Evolutionary conservation across 2,329 filamentous ascomycete genomes (phyloP).

Genomic region (Peltaster fructicola): DNA sequence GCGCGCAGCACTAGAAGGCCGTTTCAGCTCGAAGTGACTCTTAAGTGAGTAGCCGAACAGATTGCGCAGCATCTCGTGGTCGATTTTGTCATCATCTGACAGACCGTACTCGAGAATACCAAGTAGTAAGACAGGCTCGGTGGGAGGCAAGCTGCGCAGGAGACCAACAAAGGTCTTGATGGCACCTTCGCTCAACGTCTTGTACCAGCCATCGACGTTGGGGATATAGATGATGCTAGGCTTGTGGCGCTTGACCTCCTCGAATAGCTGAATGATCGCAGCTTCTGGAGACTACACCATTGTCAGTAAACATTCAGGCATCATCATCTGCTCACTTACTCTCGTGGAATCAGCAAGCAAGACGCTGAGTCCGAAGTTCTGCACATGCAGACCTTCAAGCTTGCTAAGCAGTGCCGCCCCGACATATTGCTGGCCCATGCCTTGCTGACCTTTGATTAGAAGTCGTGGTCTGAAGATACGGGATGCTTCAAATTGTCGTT

Average conservation of each 20-base stretch:
- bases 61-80: slow-evolving; percentile 48
- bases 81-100: slow-evolving; percentile 34
- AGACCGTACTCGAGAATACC: slow-evolving; percentile 54
- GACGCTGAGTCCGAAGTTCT: slow-evolving; percentile 81
- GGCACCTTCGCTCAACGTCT: slow-evolving; percentile 43
- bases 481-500: slow-evolving; percentile 59
- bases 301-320: slow-evolving; percentile 2
- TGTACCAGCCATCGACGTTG: slow-evolving; percentile 74
- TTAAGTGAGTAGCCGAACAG: slow-evolving; percentile 73
- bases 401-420: slow-evolving; percentile 72
- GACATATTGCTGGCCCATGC: slow-evolving; percentile 90
- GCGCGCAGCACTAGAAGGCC: slow-evolving; percentile 46
- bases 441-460: slow-evolving; percentile 60
- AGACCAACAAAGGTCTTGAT: slow-evolving; percentile 72
- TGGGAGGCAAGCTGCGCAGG: slow-evolving; percentile 66
- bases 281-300: slow-evolving; percentile 52
- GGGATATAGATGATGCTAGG: slow-evolving; percentile 93
- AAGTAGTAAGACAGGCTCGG: slow-evolving; percentile 73
- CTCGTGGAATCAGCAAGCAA: slow-evolving; percentile 68
- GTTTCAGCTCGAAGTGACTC: slow-evolving; percentile 53
- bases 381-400: slow-evolving; percentile 84
- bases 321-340: slow-evolving; percentile 24
- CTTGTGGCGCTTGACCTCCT: slow-evolving; percentile 84
- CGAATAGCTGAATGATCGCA: slow-evolving; percentile 75
- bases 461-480: slow-evolving; percentile 78